These are phyloP conservation scores for Wickerhamomyces sydowiorum DNA, from an alignment of 805 yeast genomes.

Conservation along the genomic window DNA sequence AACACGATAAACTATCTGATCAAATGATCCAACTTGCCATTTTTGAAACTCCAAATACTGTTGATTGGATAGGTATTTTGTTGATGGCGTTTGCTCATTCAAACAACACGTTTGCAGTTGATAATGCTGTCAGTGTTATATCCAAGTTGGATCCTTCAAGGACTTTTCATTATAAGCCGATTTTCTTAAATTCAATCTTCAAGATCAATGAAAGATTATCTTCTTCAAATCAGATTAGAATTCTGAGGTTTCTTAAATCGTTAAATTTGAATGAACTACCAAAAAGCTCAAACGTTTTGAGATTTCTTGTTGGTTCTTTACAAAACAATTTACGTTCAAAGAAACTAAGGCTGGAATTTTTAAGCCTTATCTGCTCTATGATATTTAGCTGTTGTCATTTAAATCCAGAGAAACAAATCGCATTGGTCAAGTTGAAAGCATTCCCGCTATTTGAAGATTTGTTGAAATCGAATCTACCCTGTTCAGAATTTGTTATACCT, in stretches of 20 bases:
- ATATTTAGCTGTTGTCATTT: constrained; percentile 42
- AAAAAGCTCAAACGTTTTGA: constrained; percentile 27
- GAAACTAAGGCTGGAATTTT: constrained; percentile 21
- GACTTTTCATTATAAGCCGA: constrained; percentile 33
- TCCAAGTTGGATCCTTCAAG: constrained; percentile 29
- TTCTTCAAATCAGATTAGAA: constrained; percentile 27
- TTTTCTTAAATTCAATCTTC: constrained; percentile 39
- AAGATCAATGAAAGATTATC: constrained; percentile 30
- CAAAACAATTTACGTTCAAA: not conserved
- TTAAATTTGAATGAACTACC: constrained; percentile 9
- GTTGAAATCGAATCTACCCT: constrained; percentile 33
- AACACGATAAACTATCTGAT: constrained; percentile 31
- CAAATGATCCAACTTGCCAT: constrained; percentile 36
- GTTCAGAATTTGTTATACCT: constrained; percentile 42
- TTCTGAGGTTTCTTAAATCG: constrained; percentile 31
- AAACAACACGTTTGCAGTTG: constrained; percentile 12
- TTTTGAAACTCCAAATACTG: constrained; percentile 30
- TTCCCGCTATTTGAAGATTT: constrained; percentile 32
- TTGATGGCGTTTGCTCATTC: constrained; percentile 24
- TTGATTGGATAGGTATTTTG: constrained; percentile 34
- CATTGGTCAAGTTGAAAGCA: constrained; percentile 34
- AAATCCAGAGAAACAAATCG: constrained; percentile 34
- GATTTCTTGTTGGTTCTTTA: constrained; percentile 29
- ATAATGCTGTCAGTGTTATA: constrained; percentile 30
- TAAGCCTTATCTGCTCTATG: constrained; percentile 36